A percentile compares a stretch with the other conserved stretches of the same genome.
phyloP scores from a whole-genome alignment of 768 basidiomycete genomes.

The Tubosaeta brunneosetosa region DNA sequence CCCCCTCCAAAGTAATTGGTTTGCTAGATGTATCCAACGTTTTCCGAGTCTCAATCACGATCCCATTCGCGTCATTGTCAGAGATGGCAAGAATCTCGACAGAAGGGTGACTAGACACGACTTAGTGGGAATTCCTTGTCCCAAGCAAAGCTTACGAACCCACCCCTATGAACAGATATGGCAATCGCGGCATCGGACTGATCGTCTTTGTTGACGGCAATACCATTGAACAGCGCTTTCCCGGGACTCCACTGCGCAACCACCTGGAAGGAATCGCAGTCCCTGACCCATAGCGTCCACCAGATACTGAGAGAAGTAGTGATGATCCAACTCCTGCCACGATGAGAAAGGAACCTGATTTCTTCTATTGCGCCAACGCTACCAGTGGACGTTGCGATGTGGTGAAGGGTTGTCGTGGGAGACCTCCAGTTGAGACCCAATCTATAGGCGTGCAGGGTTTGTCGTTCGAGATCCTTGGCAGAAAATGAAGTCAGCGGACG shows the following conservation, averaged over 20 bases:
- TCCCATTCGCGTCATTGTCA: constrained; percentile 1
- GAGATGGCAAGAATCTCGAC: constrained; percentile 29
- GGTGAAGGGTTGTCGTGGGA: constrained; percentile 12
- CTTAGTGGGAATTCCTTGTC: constrained; percentile 10
- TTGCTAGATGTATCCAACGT: constrained; percentile 39
- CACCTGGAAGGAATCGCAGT: constrained; percentile 28
- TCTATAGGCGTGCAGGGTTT: constrained; percentile 40
- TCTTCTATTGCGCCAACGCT: constrained; percentile 45
- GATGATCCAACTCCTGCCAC: constrained; percentile 41
- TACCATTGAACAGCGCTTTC: constrained; percentile 48
- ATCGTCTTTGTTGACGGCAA: constrained; percentile 46
- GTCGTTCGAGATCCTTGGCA: constrained; percentile 41
- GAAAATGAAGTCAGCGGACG: constrained; percentile 34
- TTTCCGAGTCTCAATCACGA: constrained; percentile 29
- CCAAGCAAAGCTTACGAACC: constrained; percentile 35
- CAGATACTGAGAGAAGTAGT: constrained; percentile 58
- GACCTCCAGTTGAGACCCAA: constrained; percentile 50
- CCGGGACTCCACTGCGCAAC: constrained; percentile 51
- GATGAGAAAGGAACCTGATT: constrained; percentile 49
- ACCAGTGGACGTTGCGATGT: constrained; percentile 19
- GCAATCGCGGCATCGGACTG: constrained; percentile 47
- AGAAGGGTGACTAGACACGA: constrained; percentile 13
- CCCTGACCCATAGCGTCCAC: constrained; percentile 55
- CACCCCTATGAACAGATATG: constrained; percentile 41
- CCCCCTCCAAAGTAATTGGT: constrained; percentile 47